Base-by-base conservation (phyloP, 148 eudicot species). In the Camellia japonica region DNA sequence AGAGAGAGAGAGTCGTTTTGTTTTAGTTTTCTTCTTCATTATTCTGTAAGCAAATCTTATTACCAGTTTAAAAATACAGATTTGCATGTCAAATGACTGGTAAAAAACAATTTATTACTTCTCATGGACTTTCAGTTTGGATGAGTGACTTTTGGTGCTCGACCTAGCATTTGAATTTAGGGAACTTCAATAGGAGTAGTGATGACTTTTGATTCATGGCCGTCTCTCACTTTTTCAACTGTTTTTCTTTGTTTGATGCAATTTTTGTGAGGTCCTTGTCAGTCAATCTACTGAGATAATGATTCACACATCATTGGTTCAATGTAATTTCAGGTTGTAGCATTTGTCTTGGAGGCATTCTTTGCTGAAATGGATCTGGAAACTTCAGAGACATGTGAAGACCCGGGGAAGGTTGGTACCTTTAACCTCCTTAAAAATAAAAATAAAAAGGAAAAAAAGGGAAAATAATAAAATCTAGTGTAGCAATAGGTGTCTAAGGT, bases 251-350 rank as follows among this genome's bases (percentile, higher is more conserved):
- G 15, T 60, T 7, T n/a, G 44, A 41, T 7, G 14, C 51, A 20
- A 55, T 12, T 78, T 18, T 13, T 68, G 15, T 61, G 20, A 70
- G 5, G 60, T 79, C 23, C 67, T 56, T 23, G 2, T 38, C 68
- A 16, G 46, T 54, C 60, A 58, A 78, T 66, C 63, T 66, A 2
- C 74, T 15, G 12, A 7, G 38, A 52, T 51, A 76, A 64, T 64
- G 19, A 23, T 49, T 9, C 60, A 51, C 20, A 72, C 8, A 14
- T n/a, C 7, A 7, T 47, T 59, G 56, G 69, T 58, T 74, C 81
- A 66, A 76, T 88, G 74, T 72, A 47, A 62, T 82, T 77, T 79
- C 91, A 58, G 61, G 61, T 58, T 58, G 16, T 58, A 15, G 61
- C 61, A 10, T 58, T 58, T 58, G 61, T 58, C 61, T 58, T 58